Conservation (phyloP, 306 rosid species). For the Leucaena leucocephala region DNA sequence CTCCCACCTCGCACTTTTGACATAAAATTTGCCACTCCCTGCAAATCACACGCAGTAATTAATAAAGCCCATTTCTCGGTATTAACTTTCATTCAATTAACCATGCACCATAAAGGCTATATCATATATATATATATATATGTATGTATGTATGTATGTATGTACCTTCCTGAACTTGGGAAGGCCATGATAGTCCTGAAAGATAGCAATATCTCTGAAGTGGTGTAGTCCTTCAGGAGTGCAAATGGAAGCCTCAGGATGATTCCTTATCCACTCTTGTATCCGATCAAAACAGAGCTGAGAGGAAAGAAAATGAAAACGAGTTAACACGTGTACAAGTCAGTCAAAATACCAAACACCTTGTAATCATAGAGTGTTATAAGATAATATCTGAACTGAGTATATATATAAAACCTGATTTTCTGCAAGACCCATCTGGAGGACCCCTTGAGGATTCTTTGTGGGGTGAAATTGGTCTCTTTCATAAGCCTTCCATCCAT, state of each 20-base stretch:
- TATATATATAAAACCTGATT: slow-evolving; percentile 45
- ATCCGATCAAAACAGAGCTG: slow-evolving; percentile 46
- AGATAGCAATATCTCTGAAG: slow-evolving; percentile 54
- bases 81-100: neutral
- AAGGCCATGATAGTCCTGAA: slow-evolving; percentile 69
- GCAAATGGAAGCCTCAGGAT: slow-evolving; percentile 66
- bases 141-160: too few species aligned
- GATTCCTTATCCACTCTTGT: slow-evolving; percentile 53
- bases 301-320: too few species aligned
- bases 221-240: slow-evolving; percentile 49
- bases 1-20: slow-evolving; percentile 59
- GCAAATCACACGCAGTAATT: neutral
- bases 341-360: neutral
- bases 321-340: neutral
- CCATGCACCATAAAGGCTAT: neutral
- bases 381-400: too few species aligned
- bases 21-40: slow-evolving; percentile 71
- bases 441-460: slow-evolving; percentile 52
- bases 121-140: neutral
- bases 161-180: slow-evolving; percentile 57
- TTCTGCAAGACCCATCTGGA: slow-evolving; percentile 80
- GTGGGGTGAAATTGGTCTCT: slow-evolving; percentile 51
- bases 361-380: neutral
- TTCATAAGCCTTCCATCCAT: slow-evolving; percentile 73
- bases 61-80: neutral